These are phyloP conservation scores for Polyporus tsugae DNA, from an alignment of 1,284 basidiomycete genomes.

Conservation along the genomic window DNA sequence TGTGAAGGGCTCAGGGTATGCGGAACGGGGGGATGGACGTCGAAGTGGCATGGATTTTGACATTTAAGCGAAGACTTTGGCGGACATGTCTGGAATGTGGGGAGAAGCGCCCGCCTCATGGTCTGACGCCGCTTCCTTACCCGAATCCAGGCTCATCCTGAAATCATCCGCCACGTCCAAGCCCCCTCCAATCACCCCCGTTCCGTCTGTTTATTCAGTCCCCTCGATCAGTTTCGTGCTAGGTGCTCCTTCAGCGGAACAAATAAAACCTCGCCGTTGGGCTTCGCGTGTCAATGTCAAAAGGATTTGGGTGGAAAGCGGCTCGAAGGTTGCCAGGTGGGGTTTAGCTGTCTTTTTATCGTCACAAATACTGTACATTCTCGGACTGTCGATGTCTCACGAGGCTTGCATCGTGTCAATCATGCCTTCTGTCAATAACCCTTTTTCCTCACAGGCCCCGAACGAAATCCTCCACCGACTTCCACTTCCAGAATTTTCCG, in stretches of 20 bases:
- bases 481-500: constrained; percentile 41
- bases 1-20: background rate
- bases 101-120: background rate
- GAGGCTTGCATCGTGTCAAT: background rate
- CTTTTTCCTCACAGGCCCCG: constrained; percentile 9
- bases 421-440: background rate
- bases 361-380: background rate
- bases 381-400: background rate
- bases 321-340: background rate
- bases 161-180: background rate
- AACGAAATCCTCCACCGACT: constrained; percentile 36
- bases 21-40: constrained; percentile 1
- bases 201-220: background rate
- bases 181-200: background rate
- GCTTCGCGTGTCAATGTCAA: background rate
- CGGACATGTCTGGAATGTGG: background rate
- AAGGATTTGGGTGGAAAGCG: background rate
- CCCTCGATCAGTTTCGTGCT: background rate
- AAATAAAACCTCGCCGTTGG: background rate
- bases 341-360: background rate
- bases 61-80: background rate
- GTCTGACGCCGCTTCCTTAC: background rate
- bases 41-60: background rate
- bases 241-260: background rate
- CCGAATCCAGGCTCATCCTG: background rate